Evolutionary conservation across 2,329 filamentous ascomycete genomes (phyloP).

Genomic region (Penicillium frequentans): DNA sequence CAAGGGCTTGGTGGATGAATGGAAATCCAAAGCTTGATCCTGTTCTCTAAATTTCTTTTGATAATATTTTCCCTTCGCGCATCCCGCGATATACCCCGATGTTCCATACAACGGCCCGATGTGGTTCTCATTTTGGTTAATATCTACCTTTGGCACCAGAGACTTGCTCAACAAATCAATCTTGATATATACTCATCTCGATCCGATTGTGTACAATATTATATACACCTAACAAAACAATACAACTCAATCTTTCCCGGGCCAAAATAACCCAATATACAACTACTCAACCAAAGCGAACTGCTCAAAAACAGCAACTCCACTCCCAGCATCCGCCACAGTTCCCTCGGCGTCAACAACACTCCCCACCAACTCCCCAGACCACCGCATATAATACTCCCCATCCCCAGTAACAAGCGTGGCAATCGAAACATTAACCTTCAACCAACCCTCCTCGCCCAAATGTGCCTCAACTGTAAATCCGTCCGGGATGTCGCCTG

Average conservation of each 20-base stretch:
- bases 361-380: constrained; percentile 18
- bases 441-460: constrained; percentile 7
- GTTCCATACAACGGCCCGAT: neutral
- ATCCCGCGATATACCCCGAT: constrained; percentile 17
- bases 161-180: no score
- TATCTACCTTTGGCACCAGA: neutral
- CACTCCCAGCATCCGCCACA: constrained; percentile 2
- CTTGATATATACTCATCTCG: no score
- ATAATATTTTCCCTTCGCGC: constrained; percentile 6
- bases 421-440: constrained; percentile 12
- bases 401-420: constrained; percentile 13
- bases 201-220: no score
- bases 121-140: neutral
- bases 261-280: no score
- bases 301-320: constrained; percentile 27
- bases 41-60: neutral
- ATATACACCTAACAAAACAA: no score
- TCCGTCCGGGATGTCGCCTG: constrained; percentile 15
- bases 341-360: neutral
- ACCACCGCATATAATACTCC: constrained; percentile 24
- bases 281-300: constrained; percentile 18
- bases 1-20: constrained; percentile 43
- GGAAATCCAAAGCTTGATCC: constrained; percentile 18
- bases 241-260: no score
- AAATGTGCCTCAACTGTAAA: constrained; percentile 17